Percentiles rank a stretch among this genome's conserved stretches.
Conservation (phyloP, 1,139 yeast genomes). For the Tardiomyces blankii region DNA sequence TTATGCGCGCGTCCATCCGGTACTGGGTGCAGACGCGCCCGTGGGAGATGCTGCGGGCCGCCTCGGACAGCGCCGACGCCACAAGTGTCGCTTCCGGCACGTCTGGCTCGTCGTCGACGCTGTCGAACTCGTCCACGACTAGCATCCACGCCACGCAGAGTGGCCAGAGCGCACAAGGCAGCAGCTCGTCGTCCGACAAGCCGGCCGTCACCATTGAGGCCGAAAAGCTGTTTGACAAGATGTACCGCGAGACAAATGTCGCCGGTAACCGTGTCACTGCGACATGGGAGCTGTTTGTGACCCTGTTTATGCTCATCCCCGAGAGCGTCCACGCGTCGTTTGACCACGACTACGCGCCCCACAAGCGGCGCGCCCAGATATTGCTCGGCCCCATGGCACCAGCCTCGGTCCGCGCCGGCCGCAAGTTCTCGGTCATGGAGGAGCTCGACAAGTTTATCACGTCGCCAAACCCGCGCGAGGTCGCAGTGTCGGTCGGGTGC, state of each 20-base stretch:
- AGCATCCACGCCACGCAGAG: too few species aligned
- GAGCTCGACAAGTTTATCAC: background rate
- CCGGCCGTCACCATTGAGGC: constrained; percentile 6
- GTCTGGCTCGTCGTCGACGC: too few species aligned
- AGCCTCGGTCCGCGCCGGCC: background rate
- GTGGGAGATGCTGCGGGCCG: constrained; percentile 28
- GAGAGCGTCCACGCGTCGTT: constrained; percentile 8
- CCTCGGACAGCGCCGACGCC: constrained; percentile 9
- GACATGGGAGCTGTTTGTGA: constrained; percentile 21
- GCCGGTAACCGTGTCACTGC: constrained; percentile 13
- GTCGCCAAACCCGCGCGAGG: constrained; percentile 26
- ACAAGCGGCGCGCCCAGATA: background rate
- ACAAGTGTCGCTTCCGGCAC: constrained; percentile 10
- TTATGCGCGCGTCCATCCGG: constrained; percentile 38
- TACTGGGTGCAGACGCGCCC: constrained; percentile 53
- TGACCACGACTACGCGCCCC: background rate
- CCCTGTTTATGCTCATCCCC: constrained; percentile 23
- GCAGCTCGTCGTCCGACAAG: background rate
- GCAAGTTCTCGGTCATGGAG: background rate
- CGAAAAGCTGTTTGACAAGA: constrained; percentile 16
- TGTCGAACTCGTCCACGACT: too few species aligned
- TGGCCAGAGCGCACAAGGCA: too few species aligned
- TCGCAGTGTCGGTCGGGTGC: constrained; percentile 25
- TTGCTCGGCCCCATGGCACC: background rate
- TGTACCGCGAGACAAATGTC: constrained; percentile 9